A percentile compares a stretch with the other conserved stretches of the same genome.
Evolutionary conservation across 2,329 filamentous ascomycete species (phyloP).

Genomic region (Didymella arachidicola): DNA sequence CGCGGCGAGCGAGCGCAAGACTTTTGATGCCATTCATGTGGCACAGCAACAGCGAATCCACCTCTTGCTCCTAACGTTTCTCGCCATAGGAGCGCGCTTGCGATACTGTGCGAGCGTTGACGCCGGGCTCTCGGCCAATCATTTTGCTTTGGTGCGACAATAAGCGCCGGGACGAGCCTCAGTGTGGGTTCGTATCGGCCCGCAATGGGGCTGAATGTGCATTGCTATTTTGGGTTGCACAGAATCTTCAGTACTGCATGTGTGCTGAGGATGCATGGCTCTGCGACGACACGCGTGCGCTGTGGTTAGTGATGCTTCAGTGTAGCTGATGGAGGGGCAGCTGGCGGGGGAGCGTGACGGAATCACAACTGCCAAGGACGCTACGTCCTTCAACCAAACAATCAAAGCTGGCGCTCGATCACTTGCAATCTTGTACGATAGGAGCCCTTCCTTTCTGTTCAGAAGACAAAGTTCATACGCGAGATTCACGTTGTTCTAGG

Average conservation of each 20-base stretch:
- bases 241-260: not conserved
- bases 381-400: not conserved
- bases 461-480: too few species aligned
- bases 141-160: constrained; percentile 31
- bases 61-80: constrained; percentile 19
- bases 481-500: too few species aligned
- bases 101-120: constrained; percentile 14
- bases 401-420: not conserved
- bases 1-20: constrained; percentile 34
- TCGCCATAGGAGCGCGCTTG: constrained; percentile 33
- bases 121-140: constrained; percentile 34
- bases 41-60: constrained; percentile 37
- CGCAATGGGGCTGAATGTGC: constrained; percentile 8
- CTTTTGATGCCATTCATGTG: constrained; percentile 35
- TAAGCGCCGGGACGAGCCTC: constrained; percentile 31
- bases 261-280: too few species aligned
- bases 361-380: not conserved
- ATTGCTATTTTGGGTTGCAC: constrained; percentile 14
- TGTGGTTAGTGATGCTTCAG: not conserved
- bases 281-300: not conserved
- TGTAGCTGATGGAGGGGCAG: not conserved
- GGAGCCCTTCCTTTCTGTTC: too few species aligned
- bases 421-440: too few species aligned
- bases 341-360: not conserved
- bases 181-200: constrained; percentile 13